A percentile compares a stretch with the other conserved stretches of the same genome.
Evolutionary conservation across 805 yeast genomes (phyloP).

Genomic region (Candida cerambycidarum): DNA sequence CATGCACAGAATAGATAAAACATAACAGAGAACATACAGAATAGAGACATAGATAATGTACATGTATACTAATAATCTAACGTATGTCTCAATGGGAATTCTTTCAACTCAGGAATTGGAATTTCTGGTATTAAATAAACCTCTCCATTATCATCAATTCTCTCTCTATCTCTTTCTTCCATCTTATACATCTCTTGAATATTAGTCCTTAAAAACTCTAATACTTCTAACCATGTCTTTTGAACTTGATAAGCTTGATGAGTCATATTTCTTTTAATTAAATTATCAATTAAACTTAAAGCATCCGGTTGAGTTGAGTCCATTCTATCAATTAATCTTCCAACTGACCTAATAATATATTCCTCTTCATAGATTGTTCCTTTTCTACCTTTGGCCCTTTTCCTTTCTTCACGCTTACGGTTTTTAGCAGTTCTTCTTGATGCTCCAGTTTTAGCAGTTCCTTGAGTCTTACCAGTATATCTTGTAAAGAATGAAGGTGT

Average conservation of each 20-base stretch:
- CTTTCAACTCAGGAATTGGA: slow-evolving; percentile 65
- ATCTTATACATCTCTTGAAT: slow-evolving; percentile 75
- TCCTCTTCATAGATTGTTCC: slow-evolving; percentile 98
- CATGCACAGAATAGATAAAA: no score
- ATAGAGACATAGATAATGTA: no score
- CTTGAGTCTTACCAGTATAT: slow-evolving; percentile 93
- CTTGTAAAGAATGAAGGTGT: slow-evolving; percentile 92
- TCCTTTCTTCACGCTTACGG: slow-evolving; percentile 91
- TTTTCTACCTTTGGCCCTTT: slow-evolving; percentile 94
- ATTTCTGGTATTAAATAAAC: slow-evolving; percentile 75
- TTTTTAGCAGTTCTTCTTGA: slow-evolving; percentile 91
- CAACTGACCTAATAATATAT: slow-evolving; percentile 82
- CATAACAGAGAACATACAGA: no score
- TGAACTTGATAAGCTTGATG: slow-evolving; percentile 85
- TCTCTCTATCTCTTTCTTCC: slow-evolving; percentile 83
- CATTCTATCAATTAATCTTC: slow-evolving; percentile 82
- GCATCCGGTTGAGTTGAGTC: slow-evolving; percentile 76
- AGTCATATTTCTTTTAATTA: slow-evolving; percentile 67
- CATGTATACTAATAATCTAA: slow-evolving; percentile 52
- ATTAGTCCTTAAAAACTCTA: slow-evolving; percentile 55
- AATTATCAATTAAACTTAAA: slow-evolving; percentile 65
- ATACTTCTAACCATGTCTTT: slow-evolving; percentile 57
- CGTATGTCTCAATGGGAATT: slow-evolving; percentile 56
- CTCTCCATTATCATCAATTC: slow-evolving; percentile 86
- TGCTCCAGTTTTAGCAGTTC: slow-evolving; percentile 96